A percentile compares a stretch with the other conserved stretches of the same genome.
phyloP scores from a whole-genome alignment of 208 protist species.

The Acanthamoeba sp. region DNA sequence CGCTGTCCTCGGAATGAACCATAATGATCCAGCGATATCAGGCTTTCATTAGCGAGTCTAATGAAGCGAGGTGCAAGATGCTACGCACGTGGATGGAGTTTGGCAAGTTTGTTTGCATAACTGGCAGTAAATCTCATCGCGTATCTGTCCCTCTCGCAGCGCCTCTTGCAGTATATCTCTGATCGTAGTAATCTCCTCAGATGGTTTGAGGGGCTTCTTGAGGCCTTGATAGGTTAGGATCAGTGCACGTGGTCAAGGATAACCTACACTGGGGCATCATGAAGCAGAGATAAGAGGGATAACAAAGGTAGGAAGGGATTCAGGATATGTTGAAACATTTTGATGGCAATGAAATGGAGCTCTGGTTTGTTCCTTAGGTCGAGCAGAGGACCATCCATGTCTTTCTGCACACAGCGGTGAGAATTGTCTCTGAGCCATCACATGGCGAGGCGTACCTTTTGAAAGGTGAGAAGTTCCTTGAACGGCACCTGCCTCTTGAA shows the following conservation, averaged over 20 bases:
- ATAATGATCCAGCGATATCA: neutral
- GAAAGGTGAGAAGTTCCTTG: slow-evolving; percentile 48
- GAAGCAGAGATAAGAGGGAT: neutral
- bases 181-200: neutral
- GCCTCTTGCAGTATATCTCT: slow-evolving; percentile 36
- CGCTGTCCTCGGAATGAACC: neutral
- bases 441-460: neutral
- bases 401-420: slow-evolving; percentile 16
- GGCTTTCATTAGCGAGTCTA: neutral
- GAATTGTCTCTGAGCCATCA: neutral
- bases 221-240: slow-evolving; percentile 63
- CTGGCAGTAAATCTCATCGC: slow-evolving; percentile 69
- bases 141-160: slow-evolving; percentile 1
- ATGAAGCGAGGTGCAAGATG: neutral
- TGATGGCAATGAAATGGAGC: neutral
- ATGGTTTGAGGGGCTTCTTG: neutral
- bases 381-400: slow-evolving; percentile 21
- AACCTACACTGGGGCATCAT: neutral
- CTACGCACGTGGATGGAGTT: slow-evolving; percentile 22
- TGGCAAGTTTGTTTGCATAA: slow-evolving; percentile 55
- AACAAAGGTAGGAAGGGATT: neutral
- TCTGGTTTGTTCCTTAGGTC: slow-evolving; percentile 59
- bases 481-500: slow-evolving; percentile 63
- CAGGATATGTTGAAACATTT: slow-evolving; percentile 64
- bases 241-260: slow-evolving; percentile 21